These are phyloP conservation scores for Verbascum thapsus DNA, from an alignment of 257 asterid species.

Conservation along the genomic window DNA sequence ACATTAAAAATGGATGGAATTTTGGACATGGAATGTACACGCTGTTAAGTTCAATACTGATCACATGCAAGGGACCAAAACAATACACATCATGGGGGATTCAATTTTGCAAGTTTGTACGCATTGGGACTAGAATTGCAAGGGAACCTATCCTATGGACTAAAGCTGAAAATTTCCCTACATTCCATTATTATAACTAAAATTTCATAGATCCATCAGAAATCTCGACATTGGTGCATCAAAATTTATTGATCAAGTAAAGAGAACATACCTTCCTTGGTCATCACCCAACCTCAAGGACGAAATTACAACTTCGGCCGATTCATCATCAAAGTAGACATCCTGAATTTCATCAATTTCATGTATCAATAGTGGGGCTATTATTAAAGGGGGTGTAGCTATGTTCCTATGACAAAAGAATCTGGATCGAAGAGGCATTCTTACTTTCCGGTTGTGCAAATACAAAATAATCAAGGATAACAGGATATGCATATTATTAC, in stretches of 20 bases:
- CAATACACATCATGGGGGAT: no score
- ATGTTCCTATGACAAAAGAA: slow-evolving; percentile 16
- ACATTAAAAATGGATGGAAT: no score
- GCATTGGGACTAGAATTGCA: no score
- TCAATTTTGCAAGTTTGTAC: no score
- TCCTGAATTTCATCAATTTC: slow-evolving; percentile 58
- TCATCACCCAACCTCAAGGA: slow-evolving; percentile 93
- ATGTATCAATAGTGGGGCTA: slow-evolving; percentile 18
- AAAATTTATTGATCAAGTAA: background rate
- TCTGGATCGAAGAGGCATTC: background rate
- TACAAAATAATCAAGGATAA: background rate
- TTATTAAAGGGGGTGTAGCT: slow-evolving; percentile 18
- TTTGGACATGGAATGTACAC: no score
- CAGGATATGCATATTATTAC: slow-evolving; percentile 39
- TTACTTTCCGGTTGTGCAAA: background rate
- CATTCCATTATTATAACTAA: background rate
- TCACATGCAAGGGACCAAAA: no score
- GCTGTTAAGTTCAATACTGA: no score
- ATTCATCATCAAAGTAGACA: slow-evolving; percentile 92
- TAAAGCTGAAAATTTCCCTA: no score
- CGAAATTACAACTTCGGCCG: slow-evolving; percentile 97
- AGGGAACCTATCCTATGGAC: no score
- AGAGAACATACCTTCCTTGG: slow-evolving; percentile 83
- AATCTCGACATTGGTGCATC: slow-evolving; percentile 10
- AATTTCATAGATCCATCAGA: background rate